phyloP scores from a whole-genome alignment of 148 eudicot genomes.

The Talinum fruticosum region DNA sequence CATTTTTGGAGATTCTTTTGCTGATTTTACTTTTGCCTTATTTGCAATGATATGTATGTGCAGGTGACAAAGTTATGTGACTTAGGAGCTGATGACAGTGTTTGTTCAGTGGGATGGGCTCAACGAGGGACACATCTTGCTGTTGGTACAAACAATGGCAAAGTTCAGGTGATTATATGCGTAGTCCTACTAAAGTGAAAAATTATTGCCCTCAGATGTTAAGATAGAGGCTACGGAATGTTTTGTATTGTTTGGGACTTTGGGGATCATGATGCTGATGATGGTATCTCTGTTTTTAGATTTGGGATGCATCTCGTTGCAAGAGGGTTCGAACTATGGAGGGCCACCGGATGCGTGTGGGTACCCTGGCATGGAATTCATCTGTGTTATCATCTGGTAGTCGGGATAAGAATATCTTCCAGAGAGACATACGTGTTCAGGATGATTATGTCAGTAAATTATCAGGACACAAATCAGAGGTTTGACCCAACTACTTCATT shows the following conservation, averaged over 20 bases:
- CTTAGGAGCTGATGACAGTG: constrained; percentile 77
- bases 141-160: constrained; percentile 72
- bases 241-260: not conserved
- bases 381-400: constrained; percentile 80
- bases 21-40: not conserved
- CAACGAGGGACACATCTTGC: constrained; percentile 84
- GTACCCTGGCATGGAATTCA: constrained; percentile 88
- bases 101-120: constrained; percentile 95
- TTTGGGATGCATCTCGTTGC: constrained; percentile 90
- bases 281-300: constrained; percentile 30
- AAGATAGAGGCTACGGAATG: not conserved
- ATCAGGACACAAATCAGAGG: constrained; percentile 91
- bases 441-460: constrained; percentile 78
- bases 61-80: constrained; percentile 90
- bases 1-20: not conserved
- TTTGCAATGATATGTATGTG: constrained; percentile 11
- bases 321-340: constrained; percentile 80
- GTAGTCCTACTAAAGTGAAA: not conserved
- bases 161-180: constrained; percentile 53
- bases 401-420: constrained; percentile 79
- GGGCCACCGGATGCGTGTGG: constrained; percentile 81
- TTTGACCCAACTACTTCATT: constrained; percentile 22
- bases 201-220: not conserved
- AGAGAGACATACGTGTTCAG: constrained; percentile 72
- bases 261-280: not conserved